These are phyloP conservation scores for Phaeotremella skinneri DNA, from an alignment of 768 basidiomycete species.

Conservation along the genomic window DNA sequence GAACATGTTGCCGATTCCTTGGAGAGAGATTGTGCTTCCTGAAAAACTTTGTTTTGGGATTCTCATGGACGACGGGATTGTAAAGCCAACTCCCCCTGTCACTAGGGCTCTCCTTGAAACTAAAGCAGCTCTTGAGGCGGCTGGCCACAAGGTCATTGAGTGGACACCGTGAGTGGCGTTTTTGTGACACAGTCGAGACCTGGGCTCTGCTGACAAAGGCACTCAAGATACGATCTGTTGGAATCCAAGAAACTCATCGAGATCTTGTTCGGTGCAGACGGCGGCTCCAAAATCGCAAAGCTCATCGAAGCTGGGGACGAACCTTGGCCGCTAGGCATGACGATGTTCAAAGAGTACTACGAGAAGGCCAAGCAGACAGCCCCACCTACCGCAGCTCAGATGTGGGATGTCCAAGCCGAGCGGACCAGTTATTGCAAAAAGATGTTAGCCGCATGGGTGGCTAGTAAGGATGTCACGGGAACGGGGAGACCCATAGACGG, in stretches of 20 bases:
- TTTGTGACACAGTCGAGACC: slow-evolving; percentile 54
- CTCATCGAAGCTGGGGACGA: slow-evolving; percentile 22
- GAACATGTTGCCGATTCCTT: slow-evolving; percentile 38
- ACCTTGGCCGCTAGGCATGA: slow-evolving; percentile 21
- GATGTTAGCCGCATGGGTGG: slow-evolving; percentile 26
- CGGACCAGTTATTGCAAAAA: slow-evolving; percentile 25
- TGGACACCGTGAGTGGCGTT: slow-evolving; percentile 23
- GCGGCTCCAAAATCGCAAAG: slow-evolving; percentile 28
- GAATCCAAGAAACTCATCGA: slow-evolving; percentile 13
- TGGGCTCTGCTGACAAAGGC: slow-evolving; percentile 55
- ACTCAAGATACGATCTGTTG: slow-evolving; percentile 58
- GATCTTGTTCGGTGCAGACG: slow-evolving; percentile 31
- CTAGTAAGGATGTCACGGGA: slow-evolving; percentile 19
- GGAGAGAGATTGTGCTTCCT: slow-evolving; percentile 26
- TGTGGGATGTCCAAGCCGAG: slow-evolving; percentile 33
- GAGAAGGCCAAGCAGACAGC: slow-evolving; percentile 12
- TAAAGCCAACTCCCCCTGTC: slow-evolving; percentile 36
- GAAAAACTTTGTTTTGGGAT: slow-evolving; percentile 36
- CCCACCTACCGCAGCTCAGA: slow-evolving; percentile 23
- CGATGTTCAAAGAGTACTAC: slow-evolving; percentile 20
- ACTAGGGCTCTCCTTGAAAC: slow-evolving; percentile 23
- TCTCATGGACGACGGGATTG: slow-evolving; percentile 33
- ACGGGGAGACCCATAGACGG: slow-evolving; percentile 38
- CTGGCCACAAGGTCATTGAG: slow-evolving; percentile 38
- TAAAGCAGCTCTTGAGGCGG: slow-evolving; percentile 28